These are phyloP conservation scores for Euphorbia tirucalli DNA, from an alignment of 345 rosid species.

Conservation along the genomic window DNA sequence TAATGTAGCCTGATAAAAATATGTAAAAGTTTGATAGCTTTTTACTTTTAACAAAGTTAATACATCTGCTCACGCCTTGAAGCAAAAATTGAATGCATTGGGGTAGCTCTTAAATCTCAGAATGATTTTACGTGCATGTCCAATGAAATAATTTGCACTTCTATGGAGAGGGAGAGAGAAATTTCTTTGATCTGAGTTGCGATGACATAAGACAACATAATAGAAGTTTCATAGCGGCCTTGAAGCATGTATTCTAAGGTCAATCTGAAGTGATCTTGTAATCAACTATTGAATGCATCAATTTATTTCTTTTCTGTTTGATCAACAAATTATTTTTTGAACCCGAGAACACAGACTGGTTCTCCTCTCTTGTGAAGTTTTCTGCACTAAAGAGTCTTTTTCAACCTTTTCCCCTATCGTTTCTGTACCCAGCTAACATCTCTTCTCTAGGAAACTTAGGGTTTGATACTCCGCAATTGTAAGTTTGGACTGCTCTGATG, in stretches of 20 bases:
- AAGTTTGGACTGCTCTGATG: not conserved
- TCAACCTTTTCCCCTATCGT: not conserved
- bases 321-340: not conserved
- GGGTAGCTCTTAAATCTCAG: not conserved
- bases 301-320: not conserved
- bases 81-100: not conserved
- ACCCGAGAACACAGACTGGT: not conserved
- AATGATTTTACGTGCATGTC: not conserved
- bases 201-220: not conserved
- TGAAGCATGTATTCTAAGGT: not conserved
- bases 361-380: conserved; percentile 3
- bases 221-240: not conserved
- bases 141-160: not conserved
- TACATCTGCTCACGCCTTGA: not conserved
- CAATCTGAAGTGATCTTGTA: not conserved
- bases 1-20: not conserved
- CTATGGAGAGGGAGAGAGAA: not conserved
- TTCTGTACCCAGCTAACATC: not conserved
- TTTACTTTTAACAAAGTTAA: not conserved
- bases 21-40: not conserved
- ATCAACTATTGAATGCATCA: not conserved
- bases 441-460: not conserved
- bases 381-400: not conserved
- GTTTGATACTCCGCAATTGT: not conserved
- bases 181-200: not conserved